Percentiles rank a stretch among this genome's conserved stretches.
Evolutionary conservation across 78 protist genomes (phyloP).

Genomic region (Isochrysis galbana): DNA sequence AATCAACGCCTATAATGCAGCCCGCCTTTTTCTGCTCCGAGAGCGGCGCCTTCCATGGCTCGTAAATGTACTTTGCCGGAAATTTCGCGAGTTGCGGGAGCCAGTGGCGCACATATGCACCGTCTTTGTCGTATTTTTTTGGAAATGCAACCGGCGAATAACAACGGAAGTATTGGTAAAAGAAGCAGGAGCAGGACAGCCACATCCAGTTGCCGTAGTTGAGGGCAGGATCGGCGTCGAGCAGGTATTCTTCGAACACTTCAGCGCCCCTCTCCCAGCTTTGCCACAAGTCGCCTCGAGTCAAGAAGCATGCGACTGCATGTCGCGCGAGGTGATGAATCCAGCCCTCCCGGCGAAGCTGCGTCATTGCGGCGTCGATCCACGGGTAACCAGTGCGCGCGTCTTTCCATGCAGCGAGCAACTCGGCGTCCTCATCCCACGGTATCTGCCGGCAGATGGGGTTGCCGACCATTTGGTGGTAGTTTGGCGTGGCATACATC

Average conservation of each 20-base stretch:
- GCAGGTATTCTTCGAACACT: conserved; percentile 44
- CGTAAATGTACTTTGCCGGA: conserved; percentile 52
- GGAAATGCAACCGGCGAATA: conserved; percentile 59
- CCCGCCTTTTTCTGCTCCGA: not conserved
- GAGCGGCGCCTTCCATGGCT: conserved; percentile 67
- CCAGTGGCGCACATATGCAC: conserved; percentile 25
- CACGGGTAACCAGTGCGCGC: conserved; percentile 59
- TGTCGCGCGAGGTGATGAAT: conserved; percentile 64
- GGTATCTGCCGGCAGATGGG: conserved; percentile 48
- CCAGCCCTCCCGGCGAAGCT: conserved; percentile 55
- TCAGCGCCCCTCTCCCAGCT: conserved; percentile 49
- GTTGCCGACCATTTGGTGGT: not conserved
- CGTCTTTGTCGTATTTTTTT: conserved; percentile 39
- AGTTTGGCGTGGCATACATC: not conserved
- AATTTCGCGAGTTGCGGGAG: not conserved
- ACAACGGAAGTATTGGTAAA: conserved; percentile 52
- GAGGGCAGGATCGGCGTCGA: conserved; percentile 58
- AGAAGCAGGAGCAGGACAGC: conserved; percentile 48
- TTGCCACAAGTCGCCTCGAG: conserved; percentile 56
- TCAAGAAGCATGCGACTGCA: conserved; percentile 67
- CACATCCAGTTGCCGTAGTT: conserved; percentile 70
- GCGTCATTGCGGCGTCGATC: conserved; percentile 62
- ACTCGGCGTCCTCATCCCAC: not conserved
- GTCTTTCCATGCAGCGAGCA: conserved; percentile 10
- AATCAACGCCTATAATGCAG: conserved; percentile 17